Evolutionary conservation across 495 filamentous ascomycete genomes (phyloP).

Genomic region (Hyaloscypha finlandica): DNA sequence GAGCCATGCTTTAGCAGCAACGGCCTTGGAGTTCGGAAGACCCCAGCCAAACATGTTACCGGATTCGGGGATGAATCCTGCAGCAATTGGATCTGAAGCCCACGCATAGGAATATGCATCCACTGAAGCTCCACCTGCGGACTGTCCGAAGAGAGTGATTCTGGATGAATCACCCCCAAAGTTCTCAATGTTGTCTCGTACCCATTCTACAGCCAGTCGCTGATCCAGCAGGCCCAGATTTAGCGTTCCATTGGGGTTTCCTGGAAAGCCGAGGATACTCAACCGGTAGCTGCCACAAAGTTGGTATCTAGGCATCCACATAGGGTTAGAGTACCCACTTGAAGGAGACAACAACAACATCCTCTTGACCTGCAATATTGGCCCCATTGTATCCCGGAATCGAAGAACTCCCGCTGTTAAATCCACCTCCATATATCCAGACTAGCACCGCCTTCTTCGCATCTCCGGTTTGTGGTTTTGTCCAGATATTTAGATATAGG

Average conservation of each 20-base stretch:
- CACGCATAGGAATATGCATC: conserved; percentile 57
- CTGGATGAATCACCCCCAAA: conserved; percentile 49
- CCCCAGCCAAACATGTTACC: conserved; percentile 51
- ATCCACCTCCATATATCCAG: conserved; percentile 43
- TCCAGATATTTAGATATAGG: conserved; percentile 54
- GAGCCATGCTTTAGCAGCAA: conserved; percentile 37
- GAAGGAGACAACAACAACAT: conserved; percentile 61
- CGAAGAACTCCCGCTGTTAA: conserved; percentile 37
- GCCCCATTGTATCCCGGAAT: conserved; percentile 42
- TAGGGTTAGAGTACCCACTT: conserved; percentile 38
- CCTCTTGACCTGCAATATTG: conserved; percentile 46
- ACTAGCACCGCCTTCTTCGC: conserved; percentile 39
- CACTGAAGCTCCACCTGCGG: conserved; percentile 50
- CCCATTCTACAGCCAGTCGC: conserved; percentile 58
- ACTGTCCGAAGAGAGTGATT: conserved; percentile 49
- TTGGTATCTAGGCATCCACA: conserved; percentile 38
- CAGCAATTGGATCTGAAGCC: conserved; percentile 45
- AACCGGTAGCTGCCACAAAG: conserved; percentile 54
- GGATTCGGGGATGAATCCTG: conserved; percentile 51
- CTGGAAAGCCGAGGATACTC: conserved; percentile 53
- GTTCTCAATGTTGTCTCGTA: conserved; percentile 55
- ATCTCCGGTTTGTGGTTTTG: conserved; percentile 36
- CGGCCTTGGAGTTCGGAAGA: conserved; percentile 36
- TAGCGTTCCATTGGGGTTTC: conserved; percentile 46
- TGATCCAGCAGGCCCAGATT: conserved; percentile 35